phyloP scores from a whole-genome alignment of 345 rosid genomes.

The Citrus medica region DNA sequence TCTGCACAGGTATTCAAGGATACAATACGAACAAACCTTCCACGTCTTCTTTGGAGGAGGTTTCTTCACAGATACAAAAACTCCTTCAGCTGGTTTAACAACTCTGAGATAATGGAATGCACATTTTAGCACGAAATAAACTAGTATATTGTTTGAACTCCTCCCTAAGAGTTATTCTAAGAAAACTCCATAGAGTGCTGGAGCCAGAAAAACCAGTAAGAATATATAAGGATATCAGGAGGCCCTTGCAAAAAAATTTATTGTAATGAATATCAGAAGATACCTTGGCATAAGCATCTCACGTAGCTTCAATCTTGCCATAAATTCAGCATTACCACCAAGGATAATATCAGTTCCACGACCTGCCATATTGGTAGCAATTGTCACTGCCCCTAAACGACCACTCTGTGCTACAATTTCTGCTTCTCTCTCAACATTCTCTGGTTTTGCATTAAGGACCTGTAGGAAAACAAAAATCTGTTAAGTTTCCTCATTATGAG shows the following conservation, averaged over 20 bases:
- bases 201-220: neutral
- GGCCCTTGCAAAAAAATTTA: constrained; percentile 1
- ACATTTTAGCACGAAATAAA: constrained; percentile 1
- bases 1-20: neutral
- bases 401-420: constrained; percentile 99
- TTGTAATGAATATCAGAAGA: constrained; percentile 4
- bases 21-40: constrained; percentile 51
- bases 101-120: constrained; percentile 44
- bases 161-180: neutral
- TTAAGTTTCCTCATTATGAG: constrained; percentile 7
- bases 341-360: constrained; percentile 98
- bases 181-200: neutral
- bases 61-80: constrained; percentile 81
- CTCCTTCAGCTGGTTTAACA: constrained; percentile 74
- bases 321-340: constrained; percentile 96
- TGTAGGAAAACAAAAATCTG: constrained; percentile 28
- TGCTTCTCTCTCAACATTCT: constrained; percentile 99
- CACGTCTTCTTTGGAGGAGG: constrained; percentile 79
- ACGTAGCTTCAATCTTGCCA: constrained; percentile 96
- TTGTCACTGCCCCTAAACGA: constrained; percentile 94
- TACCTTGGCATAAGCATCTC: constrained; percentile 99
- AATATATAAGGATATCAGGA: neutral
- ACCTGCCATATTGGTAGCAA: constrained; percentile 99
- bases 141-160: neutral
- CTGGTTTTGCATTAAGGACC: constrained; percentile 99